Evolutionary conservation across 2,329 filamentous ascomycete species (phyloP).

Genomic region (Colletotrichum gloeosporioides): DNA sequence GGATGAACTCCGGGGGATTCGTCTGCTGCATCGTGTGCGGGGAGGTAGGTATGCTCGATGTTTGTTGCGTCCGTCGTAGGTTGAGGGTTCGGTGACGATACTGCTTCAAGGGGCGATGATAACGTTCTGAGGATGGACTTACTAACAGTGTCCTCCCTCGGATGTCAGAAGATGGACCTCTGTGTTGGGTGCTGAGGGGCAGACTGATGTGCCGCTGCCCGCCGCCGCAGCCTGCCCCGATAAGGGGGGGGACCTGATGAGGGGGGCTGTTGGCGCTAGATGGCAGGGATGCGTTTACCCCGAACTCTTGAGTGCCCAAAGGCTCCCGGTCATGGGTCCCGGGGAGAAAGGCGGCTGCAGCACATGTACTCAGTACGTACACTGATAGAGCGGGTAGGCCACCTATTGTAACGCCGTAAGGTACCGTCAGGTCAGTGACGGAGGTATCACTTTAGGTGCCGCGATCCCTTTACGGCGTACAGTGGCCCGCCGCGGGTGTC

Average conservation of each 20-base stretch:
- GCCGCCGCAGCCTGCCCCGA: background rate
- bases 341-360: background rate
- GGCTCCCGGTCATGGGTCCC: background rate
- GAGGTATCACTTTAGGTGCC: background rate
- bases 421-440: background rate
- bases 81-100: background rate
- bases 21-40: conserved; percentile 51
- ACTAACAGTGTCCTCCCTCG: background rate
- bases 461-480: background rate
- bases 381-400: background rate
- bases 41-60: background rate
- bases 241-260: background rate
- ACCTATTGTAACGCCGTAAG: background rate
- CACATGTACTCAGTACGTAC: background rate
- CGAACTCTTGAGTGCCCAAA: background rate
- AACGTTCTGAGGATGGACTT: background rate
- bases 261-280: background rate
- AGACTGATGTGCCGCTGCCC: background rate
- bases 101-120: background rate
- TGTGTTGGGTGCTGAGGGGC: conserved; percentile 5
- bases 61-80: background rate
- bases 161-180: background rate
- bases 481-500: background rate
- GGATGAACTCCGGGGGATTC: conserved; percentile 82
- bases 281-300: conserved; percentile 10